Conservation (phyloP, 371 early-diverging fungal genomes). For the Dipsacomyces acuminosporus region DNA sequence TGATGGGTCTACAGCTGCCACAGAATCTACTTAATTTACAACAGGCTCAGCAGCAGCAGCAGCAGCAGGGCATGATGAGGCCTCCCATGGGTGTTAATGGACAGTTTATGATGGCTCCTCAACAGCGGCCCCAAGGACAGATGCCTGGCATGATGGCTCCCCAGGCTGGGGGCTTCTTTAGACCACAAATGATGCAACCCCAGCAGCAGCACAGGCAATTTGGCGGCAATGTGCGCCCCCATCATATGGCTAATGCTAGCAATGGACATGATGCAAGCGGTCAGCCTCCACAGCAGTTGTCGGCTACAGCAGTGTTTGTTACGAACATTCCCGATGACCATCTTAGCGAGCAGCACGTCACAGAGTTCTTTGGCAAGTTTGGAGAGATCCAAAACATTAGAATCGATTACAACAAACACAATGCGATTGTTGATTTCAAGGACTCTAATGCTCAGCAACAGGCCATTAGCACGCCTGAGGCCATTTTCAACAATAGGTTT, state of each 20-base stretch:
- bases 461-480: conserved; percentile 34
- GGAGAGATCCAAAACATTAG: conserved; percentile 15
- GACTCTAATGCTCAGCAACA: conserved; percentile 17
- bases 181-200: conserved; percentile 7
- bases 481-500: conserved; percentile 41
- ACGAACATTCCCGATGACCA: conserved; percentile 28
- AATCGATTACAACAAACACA: conserved; percentile 19
- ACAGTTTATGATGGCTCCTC: conserved; percentile 7
- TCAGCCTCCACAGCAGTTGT: conserved; percentile 3
- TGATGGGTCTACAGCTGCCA: conserved; percentile 27
- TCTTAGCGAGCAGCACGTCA: conserved; percentile 12
- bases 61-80: background rate
- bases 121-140: too few relatives aligned
- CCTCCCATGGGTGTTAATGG: background rate
- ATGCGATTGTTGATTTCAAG: conserved; percentile 18
- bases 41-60: too few relatives aligned
- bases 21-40: too few relatives aligned
- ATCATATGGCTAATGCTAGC: background rate
- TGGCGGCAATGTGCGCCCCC: background rate
- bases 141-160: conserved; percentile 1
- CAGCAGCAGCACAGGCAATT: background rate
- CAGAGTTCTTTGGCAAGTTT: conserved; percentile 26
- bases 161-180: background rate
- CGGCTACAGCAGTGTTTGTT: conserved; percentile 26
- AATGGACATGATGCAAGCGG: background rate